A percentile compares a stretch with the other conserved stretches of the same genome.
These are phyloP conservation scores for Fagus sylvatica DNA, from an alignment of 306 rosid species.

Conservation along the genomic window DNA sequence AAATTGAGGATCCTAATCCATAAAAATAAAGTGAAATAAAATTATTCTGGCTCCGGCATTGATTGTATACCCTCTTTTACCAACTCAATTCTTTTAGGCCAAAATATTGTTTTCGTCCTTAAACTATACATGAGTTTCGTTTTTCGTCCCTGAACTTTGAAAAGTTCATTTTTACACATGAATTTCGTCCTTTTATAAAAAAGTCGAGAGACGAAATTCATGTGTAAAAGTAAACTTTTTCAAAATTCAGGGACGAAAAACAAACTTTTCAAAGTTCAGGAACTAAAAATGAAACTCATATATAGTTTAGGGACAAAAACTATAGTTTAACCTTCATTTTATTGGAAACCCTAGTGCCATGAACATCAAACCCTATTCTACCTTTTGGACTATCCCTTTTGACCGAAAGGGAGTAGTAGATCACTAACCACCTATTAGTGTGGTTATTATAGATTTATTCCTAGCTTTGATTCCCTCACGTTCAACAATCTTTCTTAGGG, in stretches of 20 bases:
- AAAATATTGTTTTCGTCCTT: too few species aligned
- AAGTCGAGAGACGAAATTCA: too few species aligned
- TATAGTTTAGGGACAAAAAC: too few species aligned
- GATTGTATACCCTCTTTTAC: background rate
- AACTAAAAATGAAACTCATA: too few species aligned
- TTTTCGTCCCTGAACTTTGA: too few species aligned
- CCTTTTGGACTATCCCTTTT: background rate
- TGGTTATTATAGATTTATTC: background rate
- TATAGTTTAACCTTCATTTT: too few species aligned
- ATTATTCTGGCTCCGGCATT: background rate
- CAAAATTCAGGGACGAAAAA: too few species aligned
- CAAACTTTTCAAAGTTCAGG: too few species aligned
- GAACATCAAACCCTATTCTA: background rate
- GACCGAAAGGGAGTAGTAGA: background rate
- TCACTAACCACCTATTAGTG: background rate
- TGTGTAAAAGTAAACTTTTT: too few species aligned
- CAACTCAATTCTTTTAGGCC: background rate
- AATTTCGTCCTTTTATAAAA: too few species aligned
- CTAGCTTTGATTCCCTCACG: background rate
- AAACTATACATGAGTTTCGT: too few species aligned
- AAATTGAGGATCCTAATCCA: background rate
- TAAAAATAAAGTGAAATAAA: background rate
- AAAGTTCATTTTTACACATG: too few species aligned
- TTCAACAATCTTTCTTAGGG: background rate
- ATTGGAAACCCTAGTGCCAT: background rate